These are phyloP conservation scores for Rosellinia necatrix DNA, from an alignment of 2,329 filamentous ascomycete species.

Conservation along the genomic window DNA sequence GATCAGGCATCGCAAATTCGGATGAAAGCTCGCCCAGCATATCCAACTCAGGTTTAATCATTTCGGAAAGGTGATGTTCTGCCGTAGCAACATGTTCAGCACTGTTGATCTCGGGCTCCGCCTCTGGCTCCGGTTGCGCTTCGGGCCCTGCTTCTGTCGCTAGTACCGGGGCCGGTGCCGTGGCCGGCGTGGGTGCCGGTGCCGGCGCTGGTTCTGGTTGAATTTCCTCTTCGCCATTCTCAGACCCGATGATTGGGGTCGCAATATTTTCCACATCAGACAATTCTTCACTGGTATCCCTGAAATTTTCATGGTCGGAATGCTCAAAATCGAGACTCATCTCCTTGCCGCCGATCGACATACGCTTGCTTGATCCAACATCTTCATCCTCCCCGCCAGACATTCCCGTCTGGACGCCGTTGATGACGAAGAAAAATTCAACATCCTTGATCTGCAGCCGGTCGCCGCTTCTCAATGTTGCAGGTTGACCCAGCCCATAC, in stretches of 20 bases:
- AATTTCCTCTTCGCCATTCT: slow-evolving; percentile 38
- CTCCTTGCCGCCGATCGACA: slow-evolving; percentile 64
- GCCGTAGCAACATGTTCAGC: slow-evolving; percentile 13
- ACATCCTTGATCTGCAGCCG: slow-evolving; percentile 75
- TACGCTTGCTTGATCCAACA: slow-evolving; percentile 52
- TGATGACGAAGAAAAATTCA: slow-evolving; percentile 70
- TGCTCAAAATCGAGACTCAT: slow-evolving; percentile 78
- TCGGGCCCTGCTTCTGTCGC: neutral
- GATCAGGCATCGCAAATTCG: slow-evolving; percentile 46
- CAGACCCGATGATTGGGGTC: slow-evolving; percentile 42
- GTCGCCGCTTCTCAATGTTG: slow-evolving; percentile 66
- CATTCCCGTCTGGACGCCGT: slow-evolving; percentile 61
- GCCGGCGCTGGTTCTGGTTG: slow-evolving; percentile 2
- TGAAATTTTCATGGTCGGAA: slow-evolving; percentile 60
- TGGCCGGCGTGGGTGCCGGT: neutral
- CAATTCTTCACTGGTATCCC: slow-evolving; percentile 60
- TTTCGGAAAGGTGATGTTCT: slow-evolving; percentile 9
- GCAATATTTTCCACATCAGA: slow-evolving; percentile 51
- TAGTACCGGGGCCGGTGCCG: neutral
- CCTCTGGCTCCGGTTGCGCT: neutral
- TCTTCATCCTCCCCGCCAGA: slow-evolving; percentile 61
- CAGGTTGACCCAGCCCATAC: slow-evolving; percentile 54
- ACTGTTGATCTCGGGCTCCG: slow-evolving; percentile 1
- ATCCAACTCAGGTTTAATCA: slow-evolving; percentile 20
- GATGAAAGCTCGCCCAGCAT: slow-evolving; percentile 24